Evolutionary conservation across 176 grass and related monocot genomes (phyloP).

Genomic region (Calamus simplicifolius): DNA sequence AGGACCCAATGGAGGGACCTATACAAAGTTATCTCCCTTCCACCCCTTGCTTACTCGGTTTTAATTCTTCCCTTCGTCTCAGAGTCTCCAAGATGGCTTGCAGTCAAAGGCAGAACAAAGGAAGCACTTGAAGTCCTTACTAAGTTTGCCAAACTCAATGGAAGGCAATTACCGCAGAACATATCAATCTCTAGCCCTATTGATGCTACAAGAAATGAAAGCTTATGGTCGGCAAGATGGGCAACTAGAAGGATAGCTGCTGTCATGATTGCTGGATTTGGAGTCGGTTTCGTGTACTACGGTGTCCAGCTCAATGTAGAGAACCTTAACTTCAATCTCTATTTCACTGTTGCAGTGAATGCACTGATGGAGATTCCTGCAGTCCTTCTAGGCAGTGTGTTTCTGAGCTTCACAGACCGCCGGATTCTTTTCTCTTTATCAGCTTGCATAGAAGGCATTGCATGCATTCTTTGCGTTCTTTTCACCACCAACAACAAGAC

Average conservation of each 20-base stretch:
- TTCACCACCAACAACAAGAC: slow-evolving; percentile 17
- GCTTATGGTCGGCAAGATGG: slow-evolving; percentile 38
- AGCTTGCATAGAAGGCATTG: slow-evolving; percentile 18
- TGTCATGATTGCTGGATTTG: slow-evolving; percentile 31
- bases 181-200: slow-evolving; percentile 9
- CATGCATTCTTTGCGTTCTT: slow-evolving; percentile 30
- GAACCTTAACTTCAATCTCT: slow-evolving; percentile 44
- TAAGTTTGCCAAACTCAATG: slow-evolving; percentile 36
- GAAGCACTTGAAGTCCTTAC: slow-evolving; percentile 30
- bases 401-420: slow-evolving; percentile 25
- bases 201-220: background rate
- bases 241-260: slow-evolving; percentile 21
- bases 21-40: slow-evolving; percentile 42
- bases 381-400: slow-evolving; percentile 34
- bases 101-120: slow-evolving; percentile 22
- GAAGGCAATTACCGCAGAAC: slow-evolving; percentile 26
- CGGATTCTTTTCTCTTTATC: slow-evolving; percentile 29
- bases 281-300: slow-evolving; percentile 48
- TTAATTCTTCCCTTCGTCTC: slow-evolving; percentile 34
- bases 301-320: slow-evolving; percentile 46
- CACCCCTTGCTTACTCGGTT: slow-evolving; percentile 33
- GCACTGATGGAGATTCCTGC: slow-evolving; percentile 51
- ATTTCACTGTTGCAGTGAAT: slow-evolving; percentile 37
- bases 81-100: slow-evolving; percentile 48
- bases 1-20: slow-evolving; percentile 34